Base-by-base conservation (phyloP, 108 stramenopile species). In the Discostella pseudostelligera region DNA sequence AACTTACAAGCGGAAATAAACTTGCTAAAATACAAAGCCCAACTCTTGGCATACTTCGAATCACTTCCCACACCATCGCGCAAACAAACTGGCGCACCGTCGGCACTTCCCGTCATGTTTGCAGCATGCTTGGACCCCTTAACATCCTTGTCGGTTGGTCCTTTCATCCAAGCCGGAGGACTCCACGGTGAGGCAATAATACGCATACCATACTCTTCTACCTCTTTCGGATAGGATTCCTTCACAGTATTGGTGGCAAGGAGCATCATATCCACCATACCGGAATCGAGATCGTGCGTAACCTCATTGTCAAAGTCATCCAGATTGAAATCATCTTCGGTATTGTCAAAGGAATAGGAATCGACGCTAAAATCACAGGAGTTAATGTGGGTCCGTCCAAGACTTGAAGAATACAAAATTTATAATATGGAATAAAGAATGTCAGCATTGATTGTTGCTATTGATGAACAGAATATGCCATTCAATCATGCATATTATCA, bases 141-240 rank as follows among this genome's bases (percentile, higher is more conserved):
- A 9, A 74, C 74, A 37, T 86, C 77, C 20, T 67, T 60, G n/a
- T 42, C 32, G 9, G 79, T 79, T 0, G 90, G 88, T 20, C 76
- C 72, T 77, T 98, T 98, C 96, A 98, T 96, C 97, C 97, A 98
- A 5, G 89, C 70, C 1, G 97, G 97, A 14, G 97, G 97, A 51
- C 81, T 84, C 97, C 97, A 98, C 11, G 97, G 96, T 26, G 84
- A 87, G 10, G 87, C 92, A 62, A 93, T 80, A 24, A 96, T 74
- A 56, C 80, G 65, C 39, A 97, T 79, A 11, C 74, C 74, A 26
- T 76, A 76, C 61, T 82, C 78, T 6, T 65, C 12, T 22, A 12
- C 56, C 46, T 83, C 81, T 9, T 29, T 60, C 1, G 71, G 69
- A 77, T 79, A 89, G 1, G 77, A 76, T 16, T 74, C 25, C 8